These are phyloP conservation scores for Claviceps spartinae DNA, from an alignment of 2,329 filamentous ascomycete genomes.

Conservation along the genomic window DNA sequence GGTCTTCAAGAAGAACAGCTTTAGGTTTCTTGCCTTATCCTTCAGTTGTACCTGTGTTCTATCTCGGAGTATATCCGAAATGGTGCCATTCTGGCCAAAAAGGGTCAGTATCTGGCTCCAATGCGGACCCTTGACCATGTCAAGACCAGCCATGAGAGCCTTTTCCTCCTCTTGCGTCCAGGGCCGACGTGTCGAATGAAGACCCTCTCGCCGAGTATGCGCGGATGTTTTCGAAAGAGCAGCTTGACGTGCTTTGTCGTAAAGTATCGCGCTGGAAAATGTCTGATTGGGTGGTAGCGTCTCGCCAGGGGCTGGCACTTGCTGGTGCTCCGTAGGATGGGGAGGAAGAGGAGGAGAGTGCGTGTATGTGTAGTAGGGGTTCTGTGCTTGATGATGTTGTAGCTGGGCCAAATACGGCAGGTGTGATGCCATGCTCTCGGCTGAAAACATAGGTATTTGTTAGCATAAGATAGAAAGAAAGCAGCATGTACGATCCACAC, in stretches of 20 bases:
- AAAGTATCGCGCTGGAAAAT: conserved; percentile 39
- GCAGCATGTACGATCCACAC: not conserved
- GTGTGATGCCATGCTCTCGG: conserved; percentile 23
- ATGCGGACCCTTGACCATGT: conserved; percentile 79
- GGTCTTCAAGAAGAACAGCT: conserved; percentile 83
- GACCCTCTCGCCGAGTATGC: conserved; percentile 41
- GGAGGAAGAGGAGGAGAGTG: conserved; percentile 22
- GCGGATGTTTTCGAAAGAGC: conserved; percentile 42
- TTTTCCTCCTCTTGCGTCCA: conserved; percentile 87
- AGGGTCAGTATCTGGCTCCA: conserved; percentile 85
- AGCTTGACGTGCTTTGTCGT: conserved; percentile 45
- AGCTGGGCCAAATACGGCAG: conserved; percentile 23
- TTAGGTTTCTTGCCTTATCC: conserved; percentile 81
- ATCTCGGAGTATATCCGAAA: conserved; percentile 75
- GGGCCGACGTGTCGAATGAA: conserved; percentile 54
- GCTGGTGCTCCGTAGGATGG: conserved; percentile 21
- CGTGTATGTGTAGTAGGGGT: conserved; percentile 22
- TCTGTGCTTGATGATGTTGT: conserved; percentile 24
- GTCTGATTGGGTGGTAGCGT: conserved; percentile 43
- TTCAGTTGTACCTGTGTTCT: conserved; percentile 85
- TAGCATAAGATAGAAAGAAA: not conserved
- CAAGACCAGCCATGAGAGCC: conserved; percentile 75
- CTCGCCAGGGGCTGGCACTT: conserved; percentile 17
- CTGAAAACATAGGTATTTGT: conserved; percentile 7
- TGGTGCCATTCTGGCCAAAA: conserved; percentile 66